A percentile compares a stretch with the other conserved stretches of the same genome.
These are phyloP conservation scores for Suillus sp. DNA, from an alignment of 768 basidiomycete genomes.

Conservation along the genomic window DNA sequence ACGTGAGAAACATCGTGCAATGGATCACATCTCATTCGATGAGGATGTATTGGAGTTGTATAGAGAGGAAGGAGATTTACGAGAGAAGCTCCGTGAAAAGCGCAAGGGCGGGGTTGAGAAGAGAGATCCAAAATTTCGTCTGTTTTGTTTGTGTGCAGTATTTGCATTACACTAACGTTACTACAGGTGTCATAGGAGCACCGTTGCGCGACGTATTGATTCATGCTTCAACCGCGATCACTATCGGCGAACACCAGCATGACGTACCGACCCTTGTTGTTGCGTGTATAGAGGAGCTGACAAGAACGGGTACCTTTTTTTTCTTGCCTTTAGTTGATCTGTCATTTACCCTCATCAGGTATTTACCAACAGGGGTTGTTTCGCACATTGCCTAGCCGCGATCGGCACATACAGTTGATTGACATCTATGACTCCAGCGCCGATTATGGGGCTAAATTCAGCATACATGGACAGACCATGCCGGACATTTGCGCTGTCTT, in stretches of 20 bases:
- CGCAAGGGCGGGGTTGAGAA: conserved; percentile 21
- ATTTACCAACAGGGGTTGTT: conserved; percentile 46
- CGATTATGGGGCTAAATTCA: conserved; percentile 25
- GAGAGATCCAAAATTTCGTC: conserved; percentile 30
- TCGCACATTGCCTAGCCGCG: conserved; percentile 43
- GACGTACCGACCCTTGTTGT: conserved; percentile 42
- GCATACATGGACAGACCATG: conserved; percentile 39
- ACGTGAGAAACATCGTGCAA: conserved; percentile 23
- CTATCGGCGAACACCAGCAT: conserved; percentile 40
- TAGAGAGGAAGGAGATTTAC: conserved; percentile 22
- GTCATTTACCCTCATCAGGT: conserved; percentile 30
- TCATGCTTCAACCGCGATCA: conserved; percentile 34
- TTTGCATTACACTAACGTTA: neutral
- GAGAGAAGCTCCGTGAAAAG: conserved; percentile 28
- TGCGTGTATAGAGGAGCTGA: conserved; percentile 48
- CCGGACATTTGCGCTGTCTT: conserved; percentile 49
- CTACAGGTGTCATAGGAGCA: conserved; percentile 39
- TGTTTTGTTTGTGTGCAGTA: conserved; percentile 11
- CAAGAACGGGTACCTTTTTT: conserved; percentile 40
- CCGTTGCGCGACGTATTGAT: conserved; percentile 36
- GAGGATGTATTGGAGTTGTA: conserved; percentile 27
- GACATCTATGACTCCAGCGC: conserved; percentile 39
- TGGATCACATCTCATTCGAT: conserved; percentile 28
- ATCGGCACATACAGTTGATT: conserved; percentile 41
- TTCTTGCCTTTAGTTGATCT: neutral